Evolutionary conservation across 331 rosid genomes (phyloP).

Genomic region (Erythrophleum ivorense): DNA sequence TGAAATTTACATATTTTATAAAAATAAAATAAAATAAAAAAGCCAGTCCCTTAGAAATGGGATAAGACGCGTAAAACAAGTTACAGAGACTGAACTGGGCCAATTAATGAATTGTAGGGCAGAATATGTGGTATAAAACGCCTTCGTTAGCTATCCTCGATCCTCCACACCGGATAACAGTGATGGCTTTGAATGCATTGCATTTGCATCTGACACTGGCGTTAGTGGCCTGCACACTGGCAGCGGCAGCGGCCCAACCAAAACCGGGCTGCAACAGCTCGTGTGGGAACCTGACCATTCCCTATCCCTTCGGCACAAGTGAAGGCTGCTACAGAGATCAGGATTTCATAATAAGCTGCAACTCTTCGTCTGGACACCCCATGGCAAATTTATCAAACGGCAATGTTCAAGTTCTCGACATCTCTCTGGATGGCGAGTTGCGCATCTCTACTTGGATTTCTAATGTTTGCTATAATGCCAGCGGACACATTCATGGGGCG

Average conservation of each 20-base stretch:
- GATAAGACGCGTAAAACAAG: too few relatives aligned
- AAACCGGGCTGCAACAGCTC: background rate
- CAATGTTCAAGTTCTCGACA: background rate
- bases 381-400: background rate
- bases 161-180: too few relatives aligned
- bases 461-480: conserved; percentile 1
- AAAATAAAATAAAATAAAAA: too few relatives aligned
- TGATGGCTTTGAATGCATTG: too few relatives aligned
- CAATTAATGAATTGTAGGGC: too few relatives aligned
- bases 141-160: too few relatives aligned
- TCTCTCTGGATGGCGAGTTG: conserved; percentile 29
- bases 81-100: too few relatives aligned
- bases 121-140: too few relatives aligned
- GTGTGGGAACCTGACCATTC: conserved; percentile 28
- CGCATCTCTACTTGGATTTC: background rate
- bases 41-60: too few relatives aligned
- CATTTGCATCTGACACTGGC: too few relatives aligned
- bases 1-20: too few relatives aligned
- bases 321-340: background rate
- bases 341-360: conserved; percentile 17
- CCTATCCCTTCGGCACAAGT: conserved; percentile 39
- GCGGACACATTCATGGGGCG: too few relatives aligned
- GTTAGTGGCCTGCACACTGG: background rate
- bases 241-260: background rate
- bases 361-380: background rate